Base-by-base conservation (phyloP, 768 basidiomycete genomes). In the Fomitopsis serialis region DNA sequence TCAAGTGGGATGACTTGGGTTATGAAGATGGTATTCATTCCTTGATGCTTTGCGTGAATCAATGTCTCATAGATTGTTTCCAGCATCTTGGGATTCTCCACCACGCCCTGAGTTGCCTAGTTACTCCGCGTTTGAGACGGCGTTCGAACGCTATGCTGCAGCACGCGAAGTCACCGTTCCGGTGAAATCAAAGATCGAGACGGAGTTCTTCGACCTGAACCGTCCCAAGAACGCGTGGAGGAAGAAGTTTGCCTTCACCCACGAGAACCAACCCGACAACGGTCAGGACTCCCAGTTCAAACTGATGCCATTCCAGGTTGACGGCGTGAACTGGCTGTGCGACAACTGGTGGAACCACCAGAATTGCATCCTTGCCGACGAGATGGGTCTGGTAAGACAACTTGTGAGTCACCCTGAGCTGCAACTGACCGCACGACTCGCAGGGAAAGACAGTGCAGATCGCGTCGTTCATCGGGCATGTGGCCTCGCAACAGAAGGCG, bases 361-460 rank as follows among this genome's bases (percentile, higher is more conserved):
- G 56, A 81, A 83, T 42, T 92, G 87, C 56, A 95, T 95, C 57
- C 78, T 98, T 21, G 96, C 97, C 2, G 97, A 99, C 65, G 97
- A 98, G 68, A 98, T 99, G 97, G 94, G 94, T 54, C 70, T 94
- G 66, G 92, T 91, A 67, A 48, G 24, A 6, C 34, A 23, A 13
- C 58, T 49, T 23, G 58, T 27, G 45, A 52, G n/a, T 50, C 13
- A 13, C 24, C 23, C 21, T 15, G n/a, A 42, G n/a, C 15, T 19
- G 19, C 36, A 9, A 42, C 47, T 37, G 10, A 45, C 24, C 15
- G 19, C 21, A 17, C 32, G 52, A 50, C 44, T 54, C 36, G 21
- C 56, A 92, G 86, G 89, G 91, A 0, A 93, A 92, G 74, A 98
- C 95, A 0, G 90, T 98, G 2, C 95, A 97, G 63, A 86, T 98